These are phyloP conservation scores for Podospora pseudocomata DNA, from an alignment of 495 filamentous ascomycete genomes.

Conservation along the genomic window DNA sequence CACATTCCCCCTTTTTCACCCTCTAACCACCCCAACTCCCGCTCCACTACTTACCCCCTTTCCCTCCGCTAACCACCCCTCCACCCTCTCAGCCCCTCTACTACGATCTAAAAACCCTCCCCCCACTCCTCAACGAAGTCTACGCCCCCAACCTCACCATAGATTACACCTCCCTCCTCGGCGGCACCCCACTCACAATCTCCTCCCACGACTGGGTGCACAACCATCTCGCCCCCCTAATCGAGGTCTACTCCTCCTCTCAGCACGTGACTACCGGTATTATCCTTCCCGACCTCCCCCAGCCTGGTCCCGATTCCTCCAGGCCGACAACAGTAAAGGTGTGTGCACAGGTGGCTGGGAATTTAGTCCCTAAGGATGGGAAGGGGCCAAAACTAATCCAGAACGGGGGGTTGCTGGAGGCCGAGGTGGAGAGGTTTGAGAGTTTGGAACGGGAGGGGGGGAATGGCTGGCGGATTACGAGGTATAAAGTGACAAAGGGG, in stretches of 20 bases:
- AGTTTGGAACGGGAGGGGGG: slow-evolving; percentile 27
- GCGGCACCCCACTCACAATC: slow-evolving; percentile 23
- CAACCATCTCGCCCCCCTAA: slow-evolving; percentile 14
- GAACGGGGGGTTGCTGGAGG: slow-evolving; percentile 24
- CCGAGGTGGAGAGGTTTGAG: slow-evolving; percentile 22
- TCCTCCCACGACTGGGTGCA: slow-evolving; percentile 23
- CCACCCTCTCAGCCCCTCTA: slow-evolving; percentile 21
- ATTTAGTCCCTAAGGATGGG: slow-evolving; percentile 18
- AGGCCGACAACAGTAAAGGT: slow-evolving; percentile 22
- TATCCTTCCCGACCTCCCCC: background rate
- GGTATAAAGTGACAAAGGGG: slow-evolving; percentile 16
- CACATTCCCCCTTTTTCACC: background rate
- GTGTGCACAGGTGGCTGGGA: slow-evolving; percentile 16
- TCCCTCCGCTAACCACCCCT: background rate
- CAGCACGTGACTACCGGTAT: slow-evolving; percentile 32
- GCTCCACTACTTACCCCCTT: background rate
- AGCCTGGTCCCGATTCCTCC: background rate
- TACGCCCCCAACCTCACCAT: slow-evolving; percentile 25
- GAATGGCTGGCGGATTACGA: slow-evolving; percentile 33
- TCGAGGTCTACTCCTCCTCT: slow-evolving; percentile 19
- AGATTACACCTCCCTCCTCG: slow-evolving; percentile 35
- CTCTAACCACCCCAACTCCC: background rate
- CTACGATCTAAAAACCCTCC: slow-evolving; percentile 21
- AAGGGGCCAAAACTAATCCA: slow-evolving; percentile 17
- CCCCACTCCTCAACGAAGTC: slow-evolving; percentile 24